Percentiles rank a stretch among this genome's conserved stretches.
Conservation (phyloP, 495 filamentous ascomycete genomes). For the Daldinia grandis region DNA sequence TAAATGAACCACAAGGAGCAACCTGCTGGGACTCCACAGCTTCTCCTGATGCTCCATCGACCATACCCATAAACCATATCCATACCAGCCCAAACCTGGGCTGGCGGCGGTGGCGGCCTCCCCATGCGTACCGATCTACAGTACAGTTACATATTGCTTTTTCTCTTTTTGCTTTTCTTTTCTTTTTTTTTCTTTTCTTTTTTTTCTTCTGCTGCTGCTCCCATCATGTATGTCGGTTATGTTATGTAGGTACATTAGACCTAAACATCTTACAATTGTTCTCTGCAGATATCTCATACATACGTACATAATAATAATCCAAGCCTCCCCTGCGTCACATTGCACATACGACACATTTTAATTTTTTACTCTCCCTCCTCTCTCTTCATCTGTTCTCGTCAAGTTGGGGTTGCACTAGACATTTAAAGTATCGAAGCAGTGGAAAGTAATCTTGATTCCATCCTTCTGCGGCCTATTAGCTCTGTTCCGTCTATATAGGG, state of each 20-base stretch:
- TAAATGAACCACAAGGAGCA: constrained; percentile 43
- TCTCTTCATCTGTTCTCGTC: not conserved
- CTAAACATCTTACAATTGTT: constrained; percentile 29
- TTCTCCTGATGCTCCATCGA: constrained; percentile 37
- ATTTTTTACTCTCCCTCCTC: constrained; percentile 16
- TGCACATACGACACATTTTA: constrained; percentile 40
- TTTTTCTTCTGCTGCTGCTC: not conserved
- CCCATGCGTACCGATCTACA: constrained; percentile 41
- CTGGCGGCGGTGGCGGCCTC: constrained; percentile 37
- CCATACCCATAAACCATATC: constrained; percentile 22
- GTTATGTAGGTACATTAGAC: constrained; percentile 29
- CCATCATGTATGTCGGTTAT: not conserved
- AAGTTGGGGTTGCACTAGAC: constrained; percentile 38
- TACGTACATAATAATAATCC: constrained; percentile 35
- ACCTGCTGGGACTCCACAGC: constrained; percentile 36
- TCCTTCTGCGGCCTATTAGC: constrained; percentile 22
- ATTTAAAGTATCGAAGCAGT: constrained; percentile 25
- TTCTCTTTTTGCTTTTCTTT: constrained; percentile 35
- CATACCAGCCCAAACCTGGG: constrained; percentile 16
- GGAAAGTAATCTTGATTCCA: constrained; percentile 23
- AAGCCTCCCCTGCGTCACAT: constrained; percentile 46
- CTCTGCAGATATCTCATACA: constrained; percentile 31
- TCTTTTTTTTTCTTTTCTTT: constrained; percentile 8
- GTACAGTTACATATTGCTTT: constrained; percentile 29
- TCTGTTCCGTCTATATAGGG: constrained; percentile 42